Conservation (phyloP, 306 rosid genomes). For the Citrullus colocynthis region DNA sequence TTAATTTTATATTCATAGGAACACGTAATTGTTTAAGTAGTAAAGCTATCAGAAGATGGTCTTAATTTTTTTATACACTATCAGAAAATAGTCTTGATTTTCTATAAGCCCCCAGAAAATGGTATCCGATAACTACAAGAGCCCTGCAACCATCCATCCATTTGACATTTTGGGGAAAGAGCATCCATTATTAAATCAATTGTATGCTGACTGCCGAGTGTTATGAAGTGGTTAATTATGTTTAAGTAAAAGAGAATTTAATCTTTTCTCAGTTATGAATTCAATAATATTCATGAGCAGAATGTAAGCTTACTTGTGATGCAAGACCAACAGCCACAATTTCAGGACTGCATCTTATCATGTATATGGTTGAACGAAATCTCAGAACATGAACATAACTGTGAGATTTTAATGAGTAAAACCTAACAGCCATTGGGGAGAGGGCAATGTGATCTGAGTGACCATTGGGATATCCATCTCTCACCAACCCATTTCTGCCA, state of each 20-base stretch:
- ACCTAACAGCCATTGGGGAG: slow-evolving; percentile 80
- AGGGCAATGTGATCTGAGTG: slow-evolving; percentile 40
- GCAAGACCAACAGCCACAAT: slow-evolving; percentile 92
- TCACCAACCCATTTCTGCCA: slow-evolving; percentile 33
- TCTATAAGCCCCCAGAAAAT: neutral
- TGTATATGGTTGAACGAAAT: slow-evolving; percentile 81
- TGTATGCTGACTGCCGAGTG: too few species aligned
- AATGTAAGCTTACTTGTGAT: slow-evolving; percentile 62
- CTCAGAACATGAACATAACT: slow-evolving; percentile 89
- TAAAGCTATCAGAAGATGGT: neutral
- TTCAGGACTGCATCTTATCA: slow-evolving; percentile 93
- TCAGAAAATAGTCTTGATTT: neutral
- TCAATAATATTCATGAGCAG: neutral
- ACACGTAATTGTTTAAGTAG: neutral
- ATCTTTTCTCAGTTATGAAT: neutral
- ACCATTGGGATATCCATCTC: slow-evolving; percentile 49
- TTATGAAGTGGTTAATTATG: neutral
- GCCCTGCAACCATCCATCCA: slow-evolving; percentile 1
- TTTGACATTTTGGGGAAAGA: neutral
- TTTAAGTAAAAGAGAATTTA: neutral
- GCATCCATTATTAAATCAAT: neutral
- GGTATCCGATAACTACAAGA: neutral
- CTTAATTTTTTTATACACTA: neutral
- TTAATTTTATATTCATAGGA: slow-evolving; percentile 4
- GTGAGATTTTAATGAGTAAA: slow-evolving; percentile 76